phyloP scores from a whole-genome alignment of 768 basidiomycete genomes.

The Kwoniella sp. region DNA sequence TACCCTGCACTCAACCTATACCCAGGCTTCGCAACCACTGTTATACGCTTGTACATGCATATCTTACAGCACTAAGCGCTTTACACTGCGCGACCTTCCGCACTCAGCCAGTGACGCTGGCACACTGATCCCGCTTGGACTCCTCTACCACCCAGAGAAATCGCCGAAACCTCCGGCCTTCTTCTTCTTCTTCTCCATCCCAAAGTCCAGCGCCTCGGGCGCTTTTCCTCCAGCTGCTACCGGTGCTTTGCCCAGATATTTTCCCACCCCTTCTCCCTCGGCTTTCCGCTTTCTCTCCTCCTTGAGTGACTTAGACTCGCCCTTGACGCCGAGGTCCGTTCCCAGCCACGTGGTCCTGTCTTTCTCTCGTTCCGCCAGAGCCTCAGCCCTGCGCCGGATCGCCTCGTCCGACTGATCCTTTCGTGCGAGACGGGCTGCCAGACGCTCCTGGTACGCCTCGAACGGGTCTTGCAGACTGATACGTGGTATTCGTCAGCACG shows the following conservation, averaged over 20 bases:
- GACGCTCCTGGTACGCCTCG: slow-evolving; percentile 79
- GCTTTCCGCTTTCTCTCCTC: slow-evolving; percentile 22
- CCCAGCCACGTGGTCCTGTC: slow-evolving; percentile 53
- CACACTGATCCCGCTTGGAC: too few species aligned
- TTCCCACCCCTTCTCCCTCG: slow-evolving; percentile 38
- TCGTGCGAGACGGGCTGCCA: slow-evolving; percentile 54
- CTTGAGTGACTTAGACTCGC: slow-evolving; percentile 34
- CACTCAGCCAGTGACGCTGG: too few species aligned
- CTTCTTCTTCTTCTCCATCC: slow-evolving; percentile 64
- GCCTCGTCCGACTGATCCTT: slow-evolving; percentile 56
- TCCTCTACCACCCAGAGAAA: slow-evolving; percentile 45
- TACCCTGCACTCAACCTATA: too few species aligned
- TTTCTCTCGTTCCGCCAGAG: slow-evolving; percentile 49
- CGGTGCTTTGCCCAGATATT: slow-evolving; percentile 26
- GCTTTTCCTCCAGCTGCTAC: slow-evolving; percentile 3
- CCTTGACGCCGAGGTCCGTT: slow-evolving; percentile 43
- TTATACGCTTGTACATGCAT: too few species aligned
- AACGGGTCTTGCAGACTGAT: slow-evolving; percentile 73
- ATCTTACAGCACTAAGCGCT: too few species aligned
- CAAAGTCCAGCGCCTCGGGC: slow-evolving; percentile 50
- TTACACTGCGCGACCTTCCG: too few species aligned
- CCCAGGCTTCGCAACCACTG: too few species aligned
- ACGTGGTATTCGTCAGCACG: not conserved
- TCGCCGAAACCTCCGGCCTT: slow-evolving; percentile 84
- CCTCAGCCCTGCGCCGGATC: slow-evolving; percentile 59